Evolutionary conservation across 108 stramenopile genomes (phyloP), one percentile per base, ranked within the genome.

Genomic region (Cyclotella cryptica): DNA sequence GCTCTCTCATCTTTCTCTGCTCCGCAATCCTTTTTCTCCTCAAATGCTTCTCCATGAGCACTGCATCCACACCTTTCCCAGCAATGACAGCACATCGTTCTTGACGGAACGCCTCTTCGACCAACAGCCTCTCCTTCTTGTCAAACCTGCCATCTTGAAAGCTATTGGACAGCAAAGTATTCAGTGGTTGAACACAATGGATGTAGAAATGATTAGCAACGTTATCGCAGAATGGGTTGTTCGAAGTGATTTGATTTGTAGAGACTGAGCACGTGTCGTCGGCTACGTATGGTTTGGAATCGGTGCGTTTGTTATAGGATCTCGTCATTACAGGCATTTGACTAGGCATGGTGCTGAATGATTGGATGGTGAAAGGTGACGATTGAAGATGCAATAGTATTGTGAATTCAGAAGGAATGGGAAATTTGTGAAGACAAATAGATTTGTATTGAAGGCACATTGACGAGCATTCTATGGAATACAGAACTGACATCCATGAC

Each of bases 61-160:
- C 18, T 15, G 9, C 35, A 3, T 39, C n/a, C 0, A 12, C 24
- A 1, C 39, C 61, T 15, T 6, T 39, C 13, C 61, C 61, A 40
- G 3, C 61, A 63, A 63, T 63, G 29, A 63, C 61, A 12, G 61
- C 61, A n/a, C 9, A n/a, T 6, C 61, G 18, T 63, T 63, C 39
- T 14, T 13, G 18, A 13, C 21, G 39, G 61, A 41, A 63, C 4
- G 61, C 61, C 35, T 39, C 61, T 63, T 63, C 39, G 61, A 24
- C 61, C 39, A 63, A 17, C 14, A 10, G 1, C 35, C 61, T 35
- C 39, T 63, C 30, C 9, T 39, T 15, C 21, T 63, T 41, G 4
- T 1, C 14, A 35, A 13, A 19, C 29, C 12, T 13, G 4, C 2
- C 15, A 41, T 41, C 35, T 3, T 41, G 18, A 12, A 15, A 19